Evolutionary conservation across 192 early-diverging fungal genomes (phyloP).

Genomic region (Coemansia sp.): DNA sequence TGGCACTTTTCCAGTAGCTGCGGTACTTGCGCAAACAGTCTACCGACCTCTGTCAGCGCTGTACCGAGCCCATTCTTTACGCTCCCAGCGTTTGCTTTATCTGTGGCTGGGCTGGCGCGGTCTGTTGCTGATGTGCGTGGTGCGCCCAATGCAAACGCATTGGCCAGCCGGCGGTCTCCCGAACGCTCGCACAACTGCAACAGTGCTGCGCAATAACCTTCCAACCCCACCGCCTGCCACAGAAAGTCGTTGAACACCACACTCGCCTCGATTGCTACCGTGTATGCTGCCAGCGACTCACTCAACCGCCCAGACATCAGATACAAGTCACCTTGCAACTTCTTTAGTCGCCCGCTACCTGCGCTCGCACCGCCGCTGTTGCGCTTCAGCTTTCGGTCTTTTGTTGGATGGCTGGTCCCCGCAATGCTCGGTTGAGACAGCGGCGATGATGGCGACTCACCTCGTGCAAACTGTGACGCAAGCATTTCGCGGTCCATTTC

Average conservation of each 20-base stretch:
- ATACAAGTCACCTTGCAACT: slow-evolving; percentile 50
- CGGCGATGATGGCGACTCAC: neutral
- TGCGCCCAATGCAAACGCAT: slow-evolving; percentile 8
- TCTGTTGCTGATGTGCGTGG: neutral
- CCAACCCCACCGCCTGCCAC: slow-evolving; percentile 54
- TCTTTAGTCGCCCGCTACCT: slow-evolving; percentile 42
- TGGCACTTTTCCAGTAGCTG: slow-evolving; percentile 40
- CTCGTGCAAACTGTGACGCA: slow-evolving; percentile 8
- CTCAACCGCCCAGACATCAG: slow-evolving; percentile 43
- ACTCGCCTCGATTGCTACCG: slow-evolving; percentile 33
- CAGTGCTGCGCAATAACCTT: slow-evolving; percentile 53
- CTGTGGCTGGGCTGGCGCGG: neutral
- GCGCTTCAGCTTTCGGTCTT: slow-evolving; percentile 3
- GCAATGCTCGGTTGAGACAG: slow-evolving; percentile 8
- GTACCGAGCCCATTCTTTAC: neutral
- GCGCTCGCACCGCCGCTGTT: slow-evolving; percentile 4
- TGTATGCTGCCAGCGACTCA: slow-evolving; percentile 46
- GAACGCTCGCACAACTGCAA: slow-evolving; percentile 32
- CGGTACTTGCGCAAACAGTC: slow-evolving; percentile 38
- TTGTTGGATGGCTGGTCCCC: slow-evolving; percentile 2
- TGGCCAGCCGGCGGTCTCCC: slow-evolving; percentile 19
- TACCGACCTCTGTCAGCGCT: slow-evolving; percentile 7
- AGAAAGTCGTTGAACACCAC: slow-evolving; percentile 34
- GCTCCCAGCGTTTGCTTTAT: neutral
- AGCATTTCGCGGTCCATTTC: slow-evolving; percentile 41